Base-by-base conservation (phyloP, 108 stramenopile genomes). In the Fragilariopsis cylindrus region DNA sequence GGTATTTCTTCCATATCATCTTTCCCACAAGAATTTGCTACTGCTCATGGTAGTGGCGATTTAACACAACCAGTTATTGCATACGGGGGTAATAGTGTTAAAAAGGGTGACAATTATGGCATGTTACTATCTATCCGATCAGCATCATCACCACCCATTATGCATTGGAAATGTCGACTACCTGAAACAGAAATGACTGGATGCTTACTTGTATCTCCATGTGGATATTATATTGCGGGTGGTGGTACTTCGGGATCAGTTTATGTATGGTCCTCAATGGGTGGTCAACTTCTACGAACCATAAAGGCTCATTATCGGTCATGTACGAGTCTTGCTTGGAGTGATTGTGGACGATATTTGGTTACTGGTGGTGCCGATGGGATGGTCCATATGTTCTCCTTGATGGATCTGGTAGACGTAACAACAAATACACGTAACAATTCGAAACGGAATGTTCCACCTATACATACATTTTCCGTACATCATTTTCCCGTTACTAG, bases 311-410 rank as follows among this genome's bases (percentile, higher is more conserved):
- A 95, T 65, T 87, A 95, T 75, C 81, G 94, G 13, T 60, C 92
- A 5, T 75, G 85, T 56, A 78, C 81, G 2, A 83, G 81, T 40
- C 52, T 90, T 71, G 70, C 76, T 44, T 92, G 88, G 77, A 81
- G 77, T 48, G 87, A 86, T 68, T 91, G 87, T 57, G 90, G 87
- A 11, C 60, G 83, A 9, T 86, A 81, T 49, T 63, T 95, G 58
- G 81, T 91, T 13, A 91, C 94, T 7, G 94, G 85, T 53, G 94
- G 92, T 43, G 90, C 84, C 19, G 94, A 95, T 83, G 94, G 91
- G 0, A 91, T 95, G 71, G 84, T 92, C 3, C 90, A 92, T 77
- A 74, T 81, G 4, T 95, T 87, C 74, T 72, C 80, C 44, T 49
- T 92, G 30, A 50, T 88, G 55, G 91, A 90, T 66, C 53, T 92